A percentile compares a stretch with the other conserved stretches of the same genome.
These are phyloP conservation scores for Schizothecium vesticola DNA, from an alignment of 495 filamentous ascomycete species.

Conservation along the genomic window DNA sequence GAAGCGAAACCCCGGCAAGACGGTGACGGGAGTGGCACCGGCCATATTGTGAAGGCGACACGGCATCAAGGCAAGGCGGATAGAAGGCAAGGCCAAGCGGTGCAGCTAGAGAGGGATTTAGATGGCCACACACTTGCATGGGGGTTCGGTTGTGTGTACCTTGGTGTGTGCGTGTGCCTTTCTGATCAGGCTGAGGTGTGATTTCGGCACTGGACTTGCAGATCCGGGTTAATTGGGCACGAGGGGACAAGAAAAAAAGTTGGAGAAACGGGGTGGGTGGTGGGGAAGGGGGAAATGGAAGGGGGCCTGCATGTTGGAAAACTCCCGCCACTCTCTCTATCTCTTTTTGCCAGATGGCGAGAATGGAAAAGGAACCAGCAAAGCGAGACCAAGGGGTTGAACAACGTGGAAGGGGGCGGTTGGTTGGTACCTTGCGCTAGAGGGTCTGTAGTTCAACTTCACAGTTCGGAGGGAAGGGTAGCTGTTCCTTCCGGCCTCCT, in stretches of 20 bases:
- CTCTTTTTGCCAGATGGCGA: not conserved
- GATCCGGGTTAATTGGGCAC: slow-evolving; percentile 40
- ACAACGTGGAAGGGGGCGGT: slow-evolving; percentile 4
- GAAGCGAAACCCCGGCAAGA: not conserved
- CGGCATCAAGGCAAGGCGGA: not conserved
- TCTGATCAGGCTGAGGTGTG: slow-evolving; percentile 13
- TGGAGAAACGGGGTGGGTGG: slow-evolving; percentile 10
- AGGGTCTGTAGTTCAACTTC: not conserved
- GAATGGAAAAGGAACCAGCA: not conserved
- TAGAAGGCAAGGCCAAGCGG: slow-evolving; percentile 9
- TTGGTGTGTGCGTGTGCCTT: not conserved
- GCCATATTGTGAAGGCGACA: not conserved
- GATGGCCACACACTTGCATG: slow-evolving; percentile 16
- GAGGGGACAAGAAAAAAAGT: slow-evolving; percentile 21
- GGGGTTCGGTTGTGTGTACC: not conserved
- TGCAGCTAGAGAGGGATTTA: slow-evolving; percentile 10
- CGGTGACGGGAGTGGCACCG: not conserved
- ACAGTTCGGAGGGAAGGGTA: not conserved
- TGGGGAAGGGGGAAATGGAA: not conserved
- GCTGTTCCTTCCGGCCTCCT: not conserved
- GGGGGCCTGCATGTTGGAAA: not conserved
- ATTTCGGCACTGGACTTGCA: slow-evolving; percentile 30
- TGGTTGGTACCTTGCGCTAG: slow-evolving; percentile 4
- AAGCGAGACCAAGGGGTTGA: not conserved
- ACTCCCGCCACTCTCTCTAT: not conserved